phyloP scores from a whole-genome alignment of 1,284 basidiomycete genomes.

The Phellopilus nigrolimitatus region DNA sequence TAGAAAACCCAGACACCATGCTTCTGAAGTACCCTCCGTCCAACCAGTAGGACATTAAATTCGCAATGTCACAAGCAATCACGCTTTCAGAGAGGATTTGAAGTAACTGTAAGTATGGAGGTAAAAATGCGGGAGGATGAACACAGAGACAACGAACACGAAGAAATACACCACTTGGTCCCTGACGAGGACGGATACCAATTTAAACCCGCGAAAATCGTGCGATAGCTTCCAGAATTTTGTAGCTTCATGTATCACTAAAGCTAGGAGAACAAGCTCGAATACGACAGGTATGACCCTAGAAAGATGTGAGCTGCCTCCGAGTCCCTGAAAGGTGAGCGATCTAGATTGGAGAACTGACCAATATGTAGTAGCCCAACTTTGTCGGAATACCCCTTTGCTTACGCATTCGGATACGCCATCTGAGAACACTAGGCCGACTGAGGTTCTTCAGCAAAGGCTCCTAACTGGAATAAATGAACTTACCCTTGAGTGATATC shows the following conservation, averaged over 20 bases:
- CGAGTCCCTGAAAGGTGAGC: background rate
- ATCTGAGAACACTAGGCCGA: background rate
- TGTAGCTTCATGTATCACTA: slow-evolving; percentile 3
- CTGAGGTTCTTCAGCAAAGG: background rate
- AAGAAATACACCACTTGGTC: slow-evolving; percentile 15
- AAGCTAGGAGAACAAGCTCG: slow-evolving; percentile 3
- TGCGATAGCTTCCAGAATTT: background rate
- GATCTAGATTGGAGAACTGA: background rate
- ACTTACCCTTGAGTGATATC: background rate
- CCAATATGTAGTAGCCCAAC: background rate
- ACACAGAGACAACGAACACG: slow-evolving; percentile 1
- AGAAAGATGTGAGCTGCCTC: background rate
- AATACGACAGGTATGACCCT: slow-evolving; percentile 9
- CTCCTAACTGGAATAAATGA: no score
- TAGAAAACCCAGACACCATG: slow-evolving; percentile 11
- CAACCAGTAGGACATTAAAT: slow-evolving; percentile 14
- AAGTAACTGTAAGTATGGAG: background rate
- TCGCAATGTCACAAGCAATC: slow-evolving; percentile 12
- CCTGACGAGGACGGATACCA: slow-evolving; percentile 8
- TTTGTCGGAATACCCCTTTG: background rate
- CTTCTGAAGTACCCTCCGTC: background rate
- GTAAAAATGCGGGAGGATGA: background rate
- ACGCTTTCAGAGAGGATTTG: background rate
- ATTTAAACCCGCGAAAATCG: background rate
- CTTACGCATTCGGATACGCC: background rate